phyloP scores from a whole-genome alignment of 441 rosid species.

The Metrosideros polymorpha region DNA sequence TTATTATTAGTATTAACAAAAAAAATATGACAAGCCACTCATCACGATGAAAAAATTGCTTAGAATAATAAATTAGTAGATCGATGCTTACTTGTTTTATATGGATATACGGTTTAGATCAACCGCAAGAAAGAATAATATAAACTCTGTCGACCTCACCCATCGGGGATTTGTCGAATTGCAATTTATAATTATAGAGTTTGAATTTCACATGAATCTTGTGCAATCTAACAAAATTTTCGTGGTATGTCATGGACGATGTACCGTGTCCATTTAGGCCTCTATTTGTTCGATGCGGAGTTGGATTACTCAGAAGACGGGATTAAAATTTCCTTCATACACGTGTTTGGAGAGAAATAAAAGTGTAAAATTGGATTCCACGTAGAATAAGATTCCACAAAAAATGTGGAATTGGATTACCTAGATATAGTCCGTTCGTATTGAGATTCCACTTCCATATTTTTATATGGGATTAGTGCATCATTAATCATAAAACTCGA shows the following conservation, averaged over 20 bases:
- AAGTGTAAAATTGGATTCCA: not conserved
- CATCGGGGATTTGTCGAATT: not conserved
- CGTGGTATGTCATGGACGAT: not conserved
- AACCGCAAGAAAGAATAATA: not conserved
- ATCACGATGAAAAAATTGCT: not conserved
- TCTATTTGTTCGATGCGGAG: not conserved
- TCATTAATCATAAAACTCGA: not conserved
- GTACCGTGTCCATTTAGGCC: not conserved
- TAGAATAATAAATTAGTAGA: not conserved
- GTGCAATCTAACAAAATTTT: not conserved
- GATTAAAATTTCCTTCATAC: not conserved
- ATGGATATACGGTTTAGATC: not conserved
- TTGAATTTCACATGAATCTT: not conserved
- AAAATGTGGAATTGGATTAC: not conserved
- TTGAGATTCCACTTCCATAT: not conserved
- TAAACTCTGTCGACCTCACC: rapidly evolving
- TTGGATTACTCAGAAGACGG: not conserved
- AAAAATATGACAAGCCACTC: not conserved
- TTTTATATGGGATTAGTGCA: not conserved
- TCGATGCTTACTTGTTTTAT: not conserved
- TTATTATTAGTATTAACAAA: too few relatives aligned
- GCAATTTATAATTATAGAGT: not conserved
- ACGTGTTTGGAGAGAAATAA: not conserved
- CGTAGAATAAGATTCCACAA: not conserved
- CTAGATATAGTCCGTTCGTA: not conserved